Evolutionary conservation across 2,329 filamentous ascomycete species (phyloP), one percentile per base, ranked within the genome.

Genomic region (Moelleriella libera): DNA sequence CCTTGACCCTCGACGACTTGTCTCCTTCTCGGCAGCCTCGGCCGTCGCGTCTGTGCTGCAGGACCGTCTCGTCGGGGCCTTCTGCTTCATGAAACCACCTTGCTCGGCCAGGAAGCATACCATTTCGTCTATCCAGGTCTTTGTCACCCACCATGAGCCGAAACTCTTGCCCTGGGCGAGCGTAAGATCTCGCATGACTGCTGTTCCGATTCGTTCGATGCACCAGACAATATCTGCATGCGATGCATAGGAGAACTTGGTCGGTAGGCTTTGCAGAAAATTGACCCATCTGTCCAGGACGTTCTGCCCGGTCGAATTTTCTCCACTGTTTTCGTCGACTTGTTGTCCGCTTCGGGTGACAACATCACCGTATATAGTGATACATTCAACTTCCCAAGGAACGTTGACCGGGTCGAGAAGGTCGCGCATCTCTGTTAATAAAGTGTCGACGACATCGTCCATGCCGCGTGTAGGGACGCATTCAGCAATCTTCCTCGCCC

Each of bases 51-150:
- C 52, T 4, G 58, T 54, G 6, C 58, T 56, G 10, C 57, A 52
- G 6, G 58, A 57, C 28, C 45, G 47, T 9, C 63, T 63, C 4
- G 30, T n/a, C 6, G 64, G 65, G 6, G 64, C 65, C 53, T 68
- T 76, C 49, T 74, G 74, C 53, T 74, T 72, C 69, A 96, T 81
- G 60, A 96, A 96, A 0, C 90, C 90, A 45, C 89, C 90, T 56
- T 89, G 82, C 57, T 94, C 88, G 0, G 87, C 88, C 54, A 95
- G 72, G 75, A 94, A 96, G 49, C 84, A 75, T 45, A 88, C 80
- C 86, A 94, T 94, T 67, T 97, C 90, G 58, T 96, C 89, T 46
- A 96, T 78, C 74, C 90, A 97, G 49, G 90, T 89, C 62, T 96
- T 95, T 4, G 88, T 88, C 49, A 96, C 85, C 86, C 86, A 92